Conservation (phyloP, 1,139 yeast species). For the Neolecta irregularis region DNA sequence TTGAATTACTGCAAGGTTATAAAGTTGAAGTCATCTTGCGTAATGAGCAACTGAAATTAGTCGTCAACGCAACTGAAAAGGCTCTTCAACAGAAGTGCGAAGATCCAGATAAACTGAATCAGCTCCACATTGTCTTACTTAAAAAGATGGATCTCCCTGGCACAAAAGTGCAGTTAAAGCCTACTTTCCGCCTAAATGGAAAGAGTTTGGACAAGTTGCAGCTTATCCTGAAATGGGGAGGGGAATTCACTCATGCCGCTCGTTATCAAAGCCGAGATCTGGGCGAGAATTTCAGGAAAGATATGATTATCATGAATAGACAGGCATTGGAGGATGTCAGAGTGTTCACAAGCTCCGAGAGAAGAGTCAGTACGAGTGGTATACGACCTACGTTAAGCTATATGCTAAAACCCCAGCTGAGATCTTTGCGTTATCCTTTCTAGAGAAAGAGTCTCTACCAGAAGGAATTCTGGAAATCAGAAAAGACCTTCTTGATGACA, state of each 20-base stretch:
- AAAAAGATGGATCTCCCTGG: conserved; percentile 88
- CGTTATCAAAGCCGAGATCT: conserved; percentile 85
- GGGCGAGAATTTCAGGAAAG: conserved; percentile 91
- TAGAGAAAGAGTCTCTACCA: conserved; percentile 58
- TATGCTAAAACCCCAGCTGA: conserved; percentile 51
- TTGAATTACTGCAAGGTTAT: conserved; percentile 80
- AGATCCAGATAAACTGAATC: conserved; percentile 59
- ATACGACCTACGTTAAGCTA: background rate
- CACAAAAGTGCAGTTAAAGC: conserved; percentile 89
- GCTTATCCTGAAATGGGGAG: conserved; percentile 95
- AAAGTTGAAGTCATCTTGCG: conserved; percentile 91
- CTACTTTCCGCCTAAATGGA: conserved; percentile 44
- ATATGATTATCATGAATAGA: conserved; percentile 68
- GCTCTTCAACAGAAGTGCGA: conserved; percentile 71
- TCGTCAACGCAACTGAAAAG: conserved; percentile 63
- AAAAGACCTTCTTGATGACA: conserved; percentile 85
- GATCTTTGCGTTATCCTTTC: conserved; percentile 66
- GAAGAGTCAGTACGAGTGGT: conserved; percentile 43
- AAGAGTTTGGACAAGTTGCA: conserved; percentile 88
- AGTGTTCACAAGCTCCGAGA: conserved; percentile 81
- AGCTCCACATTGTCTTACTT: conserved; percentile 67
- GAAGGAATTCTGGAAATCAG: conserved; percentile 69
- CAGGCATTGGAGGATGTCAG: conserved; percentile 72
- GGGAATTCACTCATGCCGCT: conserved; percentile 98
- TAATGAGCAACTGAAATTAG: conserved; percentile 70